Evolutionary conservation across 306 rosid genomes (phyloP).

Genomic region (Rubus parviflorus): DNA sequence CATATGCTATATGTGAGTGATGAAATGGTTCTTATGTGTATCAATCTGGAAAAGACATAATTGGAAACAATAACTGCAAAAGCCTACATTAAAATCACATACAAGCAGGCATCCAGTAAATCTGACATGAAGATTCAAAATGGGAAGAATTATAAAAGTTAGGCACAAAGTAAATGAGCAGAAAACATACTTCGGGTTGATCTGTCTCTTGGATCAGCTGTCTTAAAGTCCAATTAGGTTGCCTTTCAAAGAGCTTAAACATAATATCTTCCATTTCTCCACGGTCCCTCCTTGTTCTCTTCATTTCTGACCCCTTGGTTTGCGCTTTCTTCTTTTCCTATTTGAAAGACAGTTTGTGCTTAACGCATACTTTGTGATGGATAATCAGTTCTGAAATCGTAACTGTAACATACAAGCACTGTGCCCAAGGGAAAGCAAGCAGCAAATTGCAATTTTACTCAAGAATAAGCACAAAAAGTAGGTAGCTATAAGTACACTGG

Average conservation of each 20-base stretch:
- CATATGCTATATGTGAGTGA: background rate
- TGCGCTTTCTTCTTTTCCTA: constrained; percentile 78
- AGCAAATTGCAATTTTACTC: constrained; percentile 11
- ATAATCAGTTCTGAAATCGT: background rate
- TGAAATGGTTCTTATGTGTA: background rate
- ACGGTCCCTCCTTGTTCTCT: constrained; percentile 83
- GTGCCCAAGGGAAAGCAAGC: constrained; percentile 9
- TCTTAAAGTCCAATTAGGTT: constrained; percentile 74
- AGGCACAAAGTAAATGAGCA: background rate
- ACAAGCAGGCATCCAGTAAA: background rate
- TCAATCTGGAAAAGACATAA: background rate
- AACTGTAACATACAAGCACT: constrained; percentile 13
- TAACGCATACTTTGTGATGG: constrained; percentile 15
- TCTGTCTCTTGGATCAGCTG: constrained; percentile 80
- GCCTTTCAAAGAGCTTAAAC: constrained; percentile 80
- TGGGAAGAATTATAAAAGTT: background rate
- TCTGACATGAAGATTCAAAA: background rate
- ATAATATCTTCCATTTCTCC: constrained; percentile 84
- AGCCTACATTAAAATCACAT: background rate
- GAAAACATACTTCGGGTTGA: constrained; percentile 85
- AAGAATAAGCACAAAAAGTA: constrained; percentile 17
- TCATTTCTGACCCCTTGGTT: constrained; percentile 51
- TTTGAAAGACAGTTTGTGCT: constrained; percentile 32
- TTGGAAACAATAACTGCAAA: background rate
- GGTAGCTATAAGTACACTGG: constrained; percentile 42